phyloP scores from a whole-genome alignment of 257 asterid genomes.

The Leonotis leonurus region DNA sequence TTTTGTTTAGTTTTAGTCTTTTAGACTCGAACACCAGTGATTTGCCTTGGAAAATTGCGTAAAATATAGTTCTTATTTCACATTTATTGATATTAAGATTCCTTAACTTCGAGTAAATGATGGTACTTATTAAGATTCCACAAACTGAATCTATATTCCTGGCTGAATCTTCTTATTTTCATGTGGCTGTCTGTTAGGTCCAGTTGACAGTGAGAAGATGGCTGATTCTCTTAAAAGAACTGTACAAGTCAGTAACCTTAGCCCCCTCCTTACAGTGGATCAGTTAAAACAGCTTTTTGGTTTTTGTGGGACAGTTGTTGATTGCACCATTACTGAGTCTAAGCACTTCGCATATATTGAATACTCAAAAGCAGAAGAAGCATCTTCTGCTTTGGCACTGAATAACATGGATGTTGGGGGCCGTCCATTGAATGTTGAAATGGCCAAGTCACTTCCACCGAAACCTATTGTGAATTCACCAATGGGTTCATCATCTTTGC shows the following conservation, averaged over 20 bases:
- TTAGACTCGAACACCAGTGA: slow-evolving; percentile 2
- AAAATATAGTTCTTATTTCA: background rate
- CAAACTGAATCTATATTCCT: background rate
- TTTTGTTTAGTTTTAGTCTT: background rate
- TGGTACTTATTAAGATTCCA: background rate
- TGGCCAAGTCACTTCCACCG: slow-evolving; percentile 94
- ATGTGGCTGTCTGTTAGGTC: slow-evolving; percentile 25
- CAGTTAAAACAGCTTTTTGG: slow-evolving; percentile 96
- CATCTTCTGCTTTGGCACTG: slow-evolving; percentile 80
- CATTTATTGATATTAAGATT: background rate
- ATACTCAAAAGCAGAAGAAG: slow-evolving; percentile 86
- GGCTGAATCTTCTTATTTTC: slow-evolving; percentile 4
- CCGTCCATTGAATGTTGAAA: slow-evolving; percentile 94
- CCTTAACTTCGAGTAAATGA: background rate
- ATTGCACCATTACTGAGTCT: slow-evolving; percentile 82
- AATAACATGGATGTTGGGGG: slow-evolving; percentile 95
- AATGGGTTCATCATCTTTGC: slow-evolving; percentile 57
- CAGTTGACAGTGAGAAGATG: slow-evolving; percentile 48
- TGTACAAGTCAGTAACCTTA: slow-evolving; percentile 96
- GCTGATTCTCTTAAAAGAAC: slow-evolving; percentile 61
- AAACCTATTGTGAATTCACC: slow-evolving; percentile 44
- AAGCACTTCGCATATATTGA: slow-evolving; percentile 91
- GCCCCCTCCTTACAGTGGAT: slow-evolving; percentile 80
- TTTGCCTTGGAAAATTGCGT: background rate
- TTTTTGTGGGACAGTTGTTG: slow-evolving; percentile 71